Conservation (phyloP, 225 moss, liverwort and hornwort genomes). For the Marchantia paleacea region DNA sequence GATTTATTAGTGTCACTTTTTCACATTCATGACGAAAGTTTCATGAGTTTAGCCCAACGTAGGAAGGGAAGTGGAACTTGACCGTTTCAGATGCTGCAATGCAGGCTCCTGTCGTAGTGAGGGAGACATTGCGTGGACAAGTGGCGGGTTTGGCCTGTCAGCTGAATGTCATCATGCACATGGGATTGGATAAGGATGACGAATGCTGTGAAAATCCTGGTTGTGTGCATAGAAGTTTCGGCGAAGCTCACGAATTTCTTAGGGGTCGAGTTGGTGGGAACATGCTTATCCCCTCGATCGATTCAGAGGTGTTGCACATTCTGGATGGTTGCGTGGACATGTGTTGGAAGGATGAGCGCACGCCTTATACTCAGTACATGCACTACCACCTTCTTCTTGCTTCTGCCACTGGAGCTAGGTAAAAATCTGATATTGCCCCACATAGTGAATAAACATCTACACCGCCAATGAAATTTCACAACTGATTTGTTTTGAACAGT, state of each 20-base stretch:
- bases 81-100: too few species aligned
- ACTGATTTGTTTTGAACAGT: too few species aligned
- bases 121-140: slow-evolving; percentile 23
- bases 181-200: slow-evolving; percentile 2
- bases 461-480: neutral
- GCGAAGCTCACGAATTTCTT: slow-evolving; percentile 11
- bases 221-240: neutral
- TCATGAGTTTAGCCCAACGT: too few species aligned
- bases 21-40: too few species aligned
- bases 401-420: slow-evolving; percentile 22
- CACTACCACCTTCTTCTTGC: slow-evolving; percentile 26
- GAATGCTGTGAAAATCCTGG: neutral
- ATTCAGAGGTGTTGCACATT: slow-evolving; percentile 22
- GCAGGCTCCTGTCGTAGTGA: slow-evolving; percentile 14
- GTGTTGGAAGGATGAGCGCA: slow-evolving; percentile 28
- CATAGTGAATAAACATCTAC: neutral
- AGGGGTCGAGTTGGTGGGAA: slow-evolving; percentile 27
- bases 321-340: slow-evolving; percentile 31
- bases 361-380: slow-evolving; percentile 29
- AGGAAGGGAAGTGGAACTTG: too few species aligned
- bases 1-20: too few species aligned
- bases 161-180: slow-evolving; percentile 30
- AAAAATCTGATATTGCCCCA: neutral
- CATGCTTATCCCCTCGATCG: neutral
- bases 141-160: slow-evolving; percentile 13